phyloP scores from a whole-genome alignment of 139 green algal species.

The Chlorella sp. region DNA sequence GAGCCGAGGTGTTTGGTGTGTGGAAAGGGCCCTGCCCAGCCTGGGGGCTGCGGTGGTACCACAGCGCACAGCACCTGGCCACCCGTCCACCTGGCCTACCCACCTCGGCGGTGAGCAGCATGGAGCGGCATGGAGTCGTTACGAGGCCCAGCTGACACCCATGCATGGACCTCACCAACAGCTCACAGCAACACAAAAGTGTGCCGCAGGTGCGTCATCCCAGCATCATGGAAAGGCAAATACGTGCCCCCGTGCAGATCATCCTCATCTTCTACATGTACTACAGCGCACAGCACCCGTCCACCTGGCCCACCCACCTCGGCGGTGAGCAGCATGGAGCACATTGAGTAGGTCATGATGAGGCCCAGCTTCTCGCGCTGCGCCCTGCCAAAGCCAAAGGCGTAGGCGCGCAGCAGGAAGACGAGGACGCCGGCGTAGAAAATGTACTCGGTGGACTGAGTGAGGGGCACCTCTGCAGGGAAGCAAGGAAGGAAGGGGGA shows the following conservation, averaged over 20 bases:
- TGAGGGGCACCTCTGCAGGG: conserved; percentile 14
- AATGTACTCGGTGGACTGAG: conserved; percentile 7
- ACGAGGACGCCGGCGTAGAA: conserved; percentile 11
- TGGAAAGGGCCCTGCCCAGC: too few species aligned
- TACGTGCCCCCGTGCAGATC: too few species aligned
- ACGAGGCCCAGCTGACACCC: too few species aligned
- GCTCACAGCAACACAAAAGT: too few species aligned
- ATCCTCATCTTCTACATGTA: conserved; percentile 26
- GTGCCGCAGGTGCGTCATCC: too few species aligned
- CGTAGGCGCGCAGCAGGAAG: conserved; percentile 12
- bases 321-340: conserved; percentile 7
- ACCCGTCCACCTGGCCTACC: neutral
- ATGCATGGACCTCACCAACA: too few species aligned
- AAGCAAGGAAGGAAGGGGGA: neutral
- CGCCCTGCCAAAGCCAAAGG: conserved; percentile 42
- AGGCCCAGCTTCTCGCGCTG: conserved; percentile 21
- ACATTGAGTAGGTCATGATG: conserved; percentile 29
- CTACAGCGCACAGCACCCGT: too few species aligned
- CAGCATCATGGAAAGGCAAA: too few species aligned
- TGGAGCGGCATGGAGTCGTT: too few species aligned
- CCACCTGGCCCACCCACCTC: too few species aligned
- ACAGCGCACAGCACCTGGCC: neutral
- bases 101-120: neutral
- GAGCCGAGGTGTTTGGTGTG: too few species aligned
- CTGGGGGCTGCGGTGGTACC: too few species aligned